phyloP scores from a whole-genome alignment of 2,329 filamentous ascomycete genomes.

The Cylindrodendrum hubeiense region DNA sequence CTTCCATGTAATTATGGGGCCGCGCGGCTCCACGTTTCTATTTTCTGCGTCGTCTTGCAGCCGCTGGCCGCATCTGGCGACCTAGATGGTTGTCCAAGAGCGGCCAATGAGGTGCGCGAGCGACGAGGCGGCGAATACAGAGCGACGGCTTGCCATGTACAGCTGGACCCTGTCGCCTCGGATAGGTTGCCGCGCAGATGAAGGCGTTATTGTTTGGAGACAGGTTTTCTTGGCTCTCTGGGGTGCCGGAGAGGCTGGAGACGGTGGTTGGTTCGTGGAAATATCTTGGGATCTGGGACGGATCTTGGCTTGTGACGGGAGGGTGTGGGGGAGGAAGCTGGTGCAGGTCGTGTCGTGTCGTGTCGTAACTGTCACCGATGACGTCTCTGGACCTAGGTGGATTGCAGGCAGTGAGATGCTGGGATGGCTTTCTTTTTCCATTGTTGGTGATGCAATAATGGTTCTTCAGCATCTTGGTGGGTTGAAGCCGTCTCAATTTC shows the following conservation, averaged over 20 bases:
- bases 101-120: constrained; percentile 27
- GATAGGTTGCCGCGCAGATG: not conserved
- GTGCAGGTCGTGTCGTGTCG: no score
- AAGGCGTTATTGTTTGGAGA: not conserved
- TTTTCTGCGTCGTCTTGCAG: constrained; percentile 39
- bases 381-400: not conserved
- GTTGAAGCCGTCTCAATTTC: no score
- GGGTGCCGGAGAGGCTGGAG: not conserved
- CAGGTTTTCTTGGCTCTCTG: constrained; percentile 13
- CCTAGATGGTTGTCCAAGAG: constrained; percentile 30
- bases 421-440: not conserved
- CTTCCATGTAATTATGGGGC: constrained; percentile 7
- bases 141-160: not conserved
- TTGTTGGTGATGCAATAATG: not conserved
- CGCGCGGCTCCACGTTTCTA: constrained; percentile 36
- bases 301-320: constrained; percentile 4
- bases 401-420: not conserved
- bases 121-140: not conserved
- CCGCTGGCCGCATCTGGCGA: constrained; percentile 42
- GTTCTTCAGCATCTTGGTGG: not conserved
- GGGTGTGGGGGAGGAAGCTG: not conserved
- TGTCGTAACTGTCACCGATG: not conserved
- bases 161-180: not conserved
- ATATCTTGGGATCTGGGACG: constrained; percentile 18
- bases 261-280: constrained; percentile 21